These are phyloP conservation scores for Kazachstania viticola DNA, from an alignment of 805 yeast genomes.

Conservation along the genomic window DNA sequence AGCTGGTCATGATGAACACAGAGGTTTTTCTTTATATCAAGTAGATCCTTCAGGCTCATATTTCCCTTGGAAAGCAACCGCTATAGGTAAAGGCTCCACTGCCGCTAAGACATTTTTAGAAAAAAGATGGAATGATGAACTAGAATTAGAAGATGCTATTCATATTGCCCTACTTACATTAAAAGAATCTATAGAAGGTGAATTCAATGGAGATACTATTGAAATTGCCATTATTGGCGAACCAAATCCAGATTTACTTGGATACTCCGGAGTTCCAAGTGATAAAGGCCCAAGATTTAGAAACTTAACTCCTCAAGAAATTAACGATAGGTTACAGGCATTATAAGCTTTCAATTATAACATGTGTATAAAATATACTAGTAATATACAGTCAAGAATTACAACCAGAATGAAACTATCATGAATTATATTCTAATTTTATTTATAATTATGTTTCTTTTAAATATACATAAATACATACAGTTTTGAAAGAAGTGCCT, in stretches of 20 bases:
- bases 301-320: slow-evolving; percentile 77
- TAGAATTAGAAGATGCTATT: slow-evolving; percentile 95
- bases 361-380: no score
- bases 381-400: no score
- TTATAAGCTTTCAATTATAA: no score
- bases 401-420: no score
- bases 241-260: slow-evolving; percentile 69
- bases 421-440: no score
- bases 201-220: slow-evolving; percentile 90
- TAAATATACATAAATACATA: slow-evolving; percentile 11
- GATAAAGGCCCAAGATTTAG: slow-evolving; percentile 85
- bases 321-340: slow-evolving; percentile 90
- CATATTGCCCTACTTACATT: slow-evolving; percentile 90
- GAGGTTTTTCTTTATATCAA: slow-evolving; percentile 75
- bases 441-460: neutral
- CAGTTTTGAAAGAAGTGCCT: neutral
- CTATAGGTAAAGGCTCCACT: slow-evolving; percentile 90
- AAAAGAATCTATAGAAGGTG: slow-evolving; percentile 96
- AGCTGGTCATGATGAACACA: slow-evolving; percentile 83
- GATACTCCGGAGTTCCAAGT: slow-evolving; percentile 69
- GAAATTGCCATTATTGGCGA: slow-evolving; percentile 83
- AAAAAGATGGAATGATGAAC: slow-evolving; percentile 95
- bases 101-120: slow-evolving; percentile 97
- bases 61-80: slow-evolving; percentile 99
- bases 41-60: slow-evolving; percentile 97